A percentile compares a stretch with the other conserved stretches of the same genome.
These are phyloP conservation scores for Capillidium heterosporum DNA, from an alignment of 371 early-diverging fungal genomes.

Conservation along the genomic window DNA sequence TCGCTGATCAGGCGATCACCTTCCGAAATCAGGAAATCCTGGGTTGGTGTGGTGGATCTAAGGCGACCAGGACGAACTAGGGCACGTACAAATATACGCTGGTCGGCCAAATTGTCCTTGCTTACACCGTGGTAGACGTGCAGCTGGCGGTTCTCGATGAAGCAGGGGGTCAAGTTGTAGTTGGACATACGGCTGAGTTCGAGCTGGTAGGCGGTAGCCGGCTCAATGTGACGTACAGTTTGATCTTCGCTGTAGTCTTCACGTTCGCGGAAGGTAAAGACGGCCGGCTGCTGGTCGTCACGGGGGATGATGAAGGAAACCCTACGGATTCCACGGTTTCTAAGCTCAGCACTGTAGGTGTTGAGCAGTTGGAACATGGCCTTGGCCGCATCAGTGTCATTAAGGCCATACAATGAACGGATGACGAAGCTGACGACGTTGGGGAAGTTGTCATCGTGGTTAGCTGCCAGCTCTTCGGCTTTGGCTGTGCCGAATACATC, in stretches of 20 bases:
- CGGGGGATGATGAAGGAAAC: conserved; percentile 79
- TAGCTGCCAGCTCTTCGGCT: conserved; percentile 10
- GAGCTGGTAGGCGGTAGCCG: conserved; percentile 91
- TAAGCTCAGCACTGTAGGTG: conserved; percentile 32
- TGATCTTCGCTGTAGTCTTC: conserved; percentile 72
- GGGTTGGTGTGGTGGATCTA: conserved; percentile 59
- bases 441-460: conserved; percentile 8
- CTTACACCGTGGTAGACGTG: conserved; percentile 90
- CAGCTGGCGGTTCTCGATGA: conserved; percentile 79
- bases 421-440: conserved; percentile 39
- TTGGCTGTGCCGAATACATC: conserved; percentile 22
- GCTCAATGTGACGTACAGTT: conserved; percentile 93
- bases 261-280: conserved; percentile 90
- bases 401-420: conserved; percentile 58
- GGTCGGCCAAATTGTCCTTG: conserved; percentile 84
- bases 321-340: conserved; percentile 65
- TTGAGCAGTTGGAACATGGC: conserved; percentile 35
- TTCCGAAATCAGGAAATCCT: conserved; percentile 85
- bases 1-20: conserved; percentile 80
- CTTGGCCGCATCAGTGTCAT: conserved; percentile 39
- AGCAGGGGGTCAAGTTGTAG: conserved; percentile 89
- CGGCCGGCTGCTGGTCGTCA: conserved; percentile 64
- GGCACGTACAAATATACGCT: conserved; percentile 93
- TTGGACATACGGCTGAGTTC: conserved; percentile 81
- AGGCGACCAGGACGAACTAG: conserved; percentile 82